Conservation (phyloP, 106 monocot species). For the Allium fistulosum region DNA sequence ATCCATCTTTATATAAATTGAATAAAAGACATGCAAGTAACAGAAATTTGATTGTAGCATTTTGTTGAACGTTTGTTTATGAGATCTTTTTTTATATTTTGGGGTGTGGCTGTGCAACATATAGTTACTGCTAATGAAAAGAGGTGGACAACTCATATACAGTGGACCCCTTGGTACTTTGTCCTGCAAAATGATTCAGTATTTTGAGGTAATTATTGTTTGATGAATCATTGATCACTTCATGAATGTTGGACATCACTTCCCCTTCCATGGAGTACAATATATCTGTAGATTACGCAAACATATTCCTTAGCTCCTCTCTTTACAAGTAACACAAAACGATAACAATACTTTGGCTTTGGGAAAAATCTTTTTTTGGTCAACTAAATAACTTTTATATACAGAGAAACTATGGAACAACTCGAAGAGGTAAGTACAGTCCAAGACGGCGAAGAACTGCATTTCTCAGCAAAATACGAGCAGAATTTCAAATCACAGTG, state of each 20-base stretch:
- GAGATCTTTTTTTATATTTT: too few relatives aligned
- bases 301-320: slow-evolving; percentile 31
- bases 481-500: slow-evolving; percentile 33
- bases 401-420: slow-evolving; percentile 39
- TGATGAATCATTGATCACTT: background rate
- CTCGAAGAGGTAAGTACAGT: slow-evolving; percentile 32
- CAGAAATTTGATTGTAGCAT: too few relatives aligned
- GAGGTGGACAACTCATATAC: slow-evolving; percentile 75
- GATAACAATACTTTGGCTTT: too few relatives aligned
- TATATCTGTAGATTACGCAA: slow-evolving; percentile 37
- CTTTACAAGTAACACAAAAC: slow-evolving; percentile 2
- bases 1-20: too few relatives aligned
- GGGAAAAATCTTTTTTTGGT: background rate
- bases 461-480: slow-evolving; percentile 28
- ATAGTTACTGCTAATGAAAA: slow-evolving; percentile 82
- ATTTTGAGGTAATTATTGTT: slow-evolving; percentile 66
- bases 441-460: slow-evolving; percentile 18
- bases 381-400: slow-evolving; percentile 1
- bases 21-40: too few relatives aligned
- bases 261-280: slow-evolving; percentile 36
- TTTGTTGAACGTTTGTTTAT: too few relatives aligned
- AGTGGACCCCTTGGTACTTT: slow-evolving; percentile 55
- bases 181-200: slow-evolving; percentile 56
- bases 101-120: background rate
- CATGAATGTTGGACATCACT: slow-evolving; percentile 26